Evolutionary conservation across 2,329 filamentous ascomycete genomes (phyloP), one percentile per base, ranked within the genome.

Genomic region (Xylariaceae sp.): DNA sequence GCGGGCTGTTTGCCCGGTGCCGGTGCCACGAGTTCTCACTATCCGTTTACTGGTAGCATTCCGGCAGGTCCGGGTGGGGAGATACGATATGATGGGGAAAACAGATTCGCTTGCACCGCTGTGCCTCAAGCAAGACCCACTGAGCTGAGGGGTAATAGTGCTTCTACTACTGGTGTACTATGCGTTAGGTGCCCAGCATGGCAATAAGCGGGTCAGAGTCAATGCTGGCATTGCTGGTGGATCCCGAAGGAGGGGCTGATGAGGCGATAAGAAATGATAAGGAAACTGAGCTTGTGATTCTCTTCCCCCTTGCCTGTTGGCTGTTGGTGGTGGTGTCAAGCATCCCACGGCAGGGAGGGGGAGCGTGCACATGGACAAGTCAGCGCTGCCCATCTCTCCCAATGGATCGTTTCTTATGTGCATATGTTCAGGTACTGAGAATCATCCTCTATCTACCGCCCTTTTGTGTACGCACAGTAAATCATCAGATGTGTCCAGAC

Each of bases 291-390:
- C 24, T 27, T 13, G 31, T 32, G 12, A 14, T 31, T 28, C 11
- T 13, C 26, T 28, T 28, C n/a, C n/a, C n/a, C n/a, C n/a, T n/a
- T n/a, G n/a, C n/a, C 7, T 24, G 21, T 11, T 24, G 11, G 7
- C 6, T 7, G 21, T 24, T 24, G 21, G 26, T 33, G 34, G 13
- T 3, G 18, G n/a, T 2, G n/a, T n/a, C n/a, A n/a, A n/a, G n/a
- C n/a, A n/a, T n/a, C n/a, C n/a, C n/a, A n/a, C 33, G 23, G 19
- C 16, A 31, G 30, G 13, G 27, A 16, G 27, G 29, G 28, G 48
- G 32, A 48, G 35, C 47, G 44, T 43, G 54, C 54, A 55, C 53
- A 54, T 56, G 54, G 48, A 41, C 54, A 55, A 48, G 52, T 56
- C 52, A 56, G 52, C 44, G 47, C 30, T 3, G 15, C 12, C 5